Evolutionary conservation across 2,329 filamentous ascomycete species (phyloP), one percentile per base, ranked within the genome.

Genomic region (Monilinia aucupariae): DNA sequence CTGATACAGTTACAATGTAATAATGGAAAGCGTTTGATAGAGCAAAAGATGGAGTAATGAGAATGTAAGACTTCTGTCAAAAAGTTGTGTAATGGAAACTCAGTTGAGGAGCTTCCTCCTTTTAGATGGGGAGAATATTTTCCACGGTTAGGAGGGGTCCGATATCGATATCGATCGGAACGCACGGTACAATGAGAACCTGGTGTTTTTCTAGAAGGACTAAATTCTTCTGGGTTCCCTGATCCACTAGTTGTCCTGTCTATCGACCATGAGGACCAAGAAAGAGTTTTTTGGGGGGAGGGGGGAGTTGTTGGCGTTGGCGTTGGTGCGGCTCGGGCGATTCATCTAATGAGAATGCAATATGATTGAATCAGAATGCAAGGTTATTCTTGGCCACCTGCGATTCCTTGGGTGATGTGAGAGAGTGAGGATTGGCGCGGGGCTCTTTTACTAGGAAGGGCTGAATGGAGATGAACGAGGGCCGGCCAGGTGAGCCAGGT

Each of bases 31-130:
- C 27, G 32, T 30, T 56, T 56, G 51, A 62, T 55, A 56, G 59
- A 55, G 59, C 13, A 63, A 59, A 56, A 51, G 34, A 59, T 63
- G 47, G 39, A 59, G 61, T 63, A 63, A 63, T 63, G 41, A 59
- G 61, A 63, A 63, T 62, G 54, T 63, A 37, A 59, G 47, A 63
- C 25, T 47, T 32, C 48, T 47, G 54, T 63, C 61, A 63, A 59
- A 58, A 48, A 51, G 59, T 63, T 63, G 61, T 41, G 61, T 63
- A 63, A 63, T 63, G 53, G 45, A 63, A 63, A 63, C 61, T 56
- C 61, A 63, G 54, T 43, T 63, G 61, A 63, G 61, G 61, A 63
- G 52, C 48, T 25, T 56, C 61, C 10, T 43, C 47, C 54, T 59
- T 63, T 59, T 59, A 49, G 45, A 59, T 32, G 61, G 45, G 32